These are phyloP conservation scores for Elsinoe batatas DNA, from an alignment of 2,329 filamentous ascomycete species.

Conservation along the genomic window DNA sequence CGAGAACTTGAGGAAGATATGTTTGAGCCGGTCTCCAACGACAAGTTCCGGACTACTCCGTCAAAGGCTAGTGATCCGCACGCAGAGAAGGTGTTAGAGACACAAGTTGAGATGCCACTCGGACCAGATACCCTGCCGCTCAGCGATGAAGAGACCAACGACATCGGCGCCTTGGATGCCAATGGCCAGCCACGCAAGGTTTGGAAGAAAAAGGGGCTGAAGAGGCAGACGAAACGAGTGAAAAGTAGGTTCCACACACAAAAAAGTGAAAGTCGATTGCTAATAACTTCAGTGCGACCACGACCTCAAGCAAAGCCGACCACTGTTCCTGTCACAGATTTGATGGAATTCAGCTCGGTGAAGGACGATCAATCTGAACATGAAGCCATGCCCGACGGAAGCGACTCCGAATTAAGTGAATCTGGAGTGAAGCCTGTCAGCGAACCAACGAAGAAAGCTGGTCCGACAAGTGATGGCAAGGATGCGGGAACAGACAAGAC, in stretches of 20 bases:
- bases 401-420: not conserved
- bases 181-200: slow-evolving; percentile 50
- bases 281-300: slow-evolving; percentile 14
- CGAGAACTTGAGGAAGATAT: slow-evolving; percentile 54
- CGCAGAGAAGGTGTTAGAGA: slow-evolving; percentile 22
- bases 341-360: not conserved
- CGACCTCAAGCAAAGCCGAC: not conserved
- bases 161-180: slow-evolving; percentile 33
- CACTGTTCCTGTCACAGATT: not conserved
- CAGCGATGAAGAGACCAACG: slow-evolving; percentile 49
- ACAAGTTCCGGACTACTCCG: not conserved
- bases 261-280: not conserved
- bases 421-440: not conserved
- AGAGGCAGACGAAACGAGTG: slow-evolving; percentile 61
- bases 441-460: not conserved
- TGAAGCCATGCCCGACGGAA: not conserved
- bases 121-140: slow-evolving; percentile 34
- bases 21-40: slow-evolving; percentile 18
- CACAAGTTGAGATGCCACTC: slow-evolving; percentile 33
- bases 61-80: slow-evolving; percentile 15
- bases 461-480: not conserved
- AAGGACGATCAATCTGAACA: slow-evolving; percentile 1
- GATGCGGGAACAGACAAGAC: not conserved
- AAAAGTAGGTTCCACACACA: slow-evolving; percentile 36
- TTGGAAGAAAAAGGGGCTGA: slow-evolving; percentile 78